Conservation (phyloP, 139 green algal species). For the Auxenochlorella protothecoides region DNA sequence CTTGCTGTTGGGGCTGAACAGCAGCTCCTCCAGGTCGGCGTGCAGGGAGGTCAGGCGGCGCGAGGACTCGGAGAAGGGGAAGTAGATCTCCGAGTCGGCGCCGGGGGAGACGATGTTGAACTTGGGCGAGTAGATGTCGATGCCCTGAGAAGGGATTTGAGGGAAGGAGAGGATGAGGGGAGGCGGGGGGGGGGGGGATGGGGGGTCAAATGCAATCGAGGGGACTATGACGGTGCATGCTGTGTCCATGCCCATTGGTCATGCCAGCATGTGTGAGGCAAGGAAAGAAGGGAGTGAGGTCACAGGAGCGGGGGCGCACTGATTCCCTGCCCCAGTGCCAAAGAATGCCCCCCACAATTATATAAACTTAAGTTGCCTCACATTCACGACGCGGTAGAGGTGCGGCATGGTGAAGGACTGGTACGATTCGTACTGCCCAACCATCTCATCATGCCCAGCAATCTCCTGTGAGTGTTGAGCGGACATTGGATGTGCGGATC, state of each 20-base stretch:
- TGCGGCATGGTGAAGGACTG: slow-evolving; percentile 64
- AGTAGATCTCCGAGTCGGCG: slow-evolving; percentile 69
- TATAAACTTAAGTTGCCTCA: too few relatives aligned
- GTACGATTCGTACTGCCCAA: slow-evolving; percentile 74
- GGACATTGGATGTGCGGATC: too few relatives aligned
- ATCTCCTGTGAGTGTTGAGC: slow-evolving; percentile 37
- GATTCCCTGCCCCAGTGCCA: too few relatives aligned
- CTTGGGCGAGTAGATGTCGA: slow-evolving; percentile 61
- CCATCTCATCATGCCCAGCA: slow-evolving; percentile 33
- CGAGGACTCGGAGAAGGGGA: slow-evolving; percentile 50
- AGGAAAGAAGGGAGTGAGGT: too few relatives aligned
- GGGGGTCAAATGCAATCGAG: too few relatives aligned
- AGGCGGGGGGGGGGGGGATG: background rate
- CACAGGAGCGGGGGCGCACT: too few relatives aligned
- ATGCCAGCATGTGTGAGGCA: too few relatives aligned
- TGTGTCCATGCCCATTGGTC: too few relatives aligned
- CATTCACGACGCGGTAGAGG: slow-evolving; percentile 22
- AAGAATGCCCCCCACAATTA: too few relatives aligned
- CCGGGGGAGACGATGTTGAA: slow-evolving; percentile 83
- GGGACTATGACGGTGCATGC: too few relatives aligned
- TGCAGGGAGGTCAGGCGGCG: slow-evolving; percentile 55
- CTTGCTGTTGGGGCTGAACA: slow-evolving; percentile 37
- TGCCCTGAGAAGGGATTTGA: slow-evolving; percentile 25
- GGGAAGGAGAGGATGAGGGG: background rate
- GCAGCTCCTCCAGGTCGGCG: slow-evolving; percentile 49